phyloP scores from a whole-genome alignment of 2,329 filamentous ascomycete genomes.

The Moelleriella libera region DNA sequence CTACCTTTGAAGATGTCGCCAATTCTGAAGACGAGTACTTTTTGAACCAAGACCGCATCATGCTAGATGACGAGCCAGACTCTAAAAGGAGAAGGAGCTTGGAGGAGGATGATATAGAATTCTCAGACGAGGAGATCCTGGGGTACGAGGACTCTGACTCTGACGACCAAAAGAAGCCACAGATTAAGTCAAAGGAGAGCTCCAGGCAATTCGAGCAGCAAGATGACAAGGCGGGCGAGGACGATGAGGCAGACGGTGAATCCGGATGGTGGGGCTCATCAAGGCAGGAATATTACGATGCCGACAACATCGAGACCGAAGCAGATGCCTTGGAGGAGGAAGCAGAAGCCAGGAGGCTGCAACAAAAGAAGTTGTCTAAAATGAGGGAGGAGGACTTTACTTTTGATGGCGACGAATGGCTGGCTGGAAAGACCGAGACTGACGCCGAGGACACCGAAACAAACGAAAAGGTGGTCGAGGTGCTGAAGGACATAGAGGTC shows the following conservation, averaged over 20 bases:
- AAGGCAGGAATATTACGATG: conserved; percentile 85
- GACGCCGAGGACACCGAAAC: conserved; percentile 37
- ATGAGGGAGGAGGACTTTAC: conserved; percentile 90
- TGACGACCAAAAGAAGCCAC: conserved; percentile 17
- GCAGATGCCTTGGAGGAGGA: conserved; percentile 77
- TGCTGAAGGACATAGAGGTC: conserved; percentile 73
- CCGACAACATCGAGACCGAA: conserved; percentile 56
- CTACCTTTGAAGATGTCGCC: conserved; percentile 69
- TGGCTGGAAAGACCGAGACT: conserved; percentile 38
- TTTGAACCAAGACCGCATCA: conserved; percentile 69
- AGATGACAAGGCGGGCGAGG: conserved; percentile 20
- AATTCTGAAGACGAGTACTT: conserved; percentile 93
- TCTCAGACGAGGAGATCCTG: conserved; percentile 50
- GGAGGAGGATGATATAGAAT: conserved; percentile 52
- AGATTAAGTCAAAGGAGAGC: background rate
- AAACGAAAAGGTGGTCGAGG: conserved; percentile 54
- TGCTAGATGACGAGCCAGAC: conserved; percentile 68
- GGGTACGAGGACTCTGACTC: conserved; percentile 30
- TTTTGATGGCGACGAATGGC: conserved; percentile 83
- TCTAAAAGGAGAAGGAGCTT: conserved; percentile 60
- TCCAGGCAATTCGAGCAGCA: conserved; percentile 7
- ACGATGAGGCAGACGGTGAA: conserved; percentile 29
- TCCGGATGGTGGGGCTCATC: conserved; percentile 75
- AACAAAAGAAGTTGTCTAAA: conserved; percentile 78
- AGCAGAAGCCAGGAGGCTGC: conserved; percentile 71